Percentiles rank a stretch among this genome's conserved stretches.
Conservation (phyloP, 108 stramenopile species). For the Skeletonema grethae region DNA sequence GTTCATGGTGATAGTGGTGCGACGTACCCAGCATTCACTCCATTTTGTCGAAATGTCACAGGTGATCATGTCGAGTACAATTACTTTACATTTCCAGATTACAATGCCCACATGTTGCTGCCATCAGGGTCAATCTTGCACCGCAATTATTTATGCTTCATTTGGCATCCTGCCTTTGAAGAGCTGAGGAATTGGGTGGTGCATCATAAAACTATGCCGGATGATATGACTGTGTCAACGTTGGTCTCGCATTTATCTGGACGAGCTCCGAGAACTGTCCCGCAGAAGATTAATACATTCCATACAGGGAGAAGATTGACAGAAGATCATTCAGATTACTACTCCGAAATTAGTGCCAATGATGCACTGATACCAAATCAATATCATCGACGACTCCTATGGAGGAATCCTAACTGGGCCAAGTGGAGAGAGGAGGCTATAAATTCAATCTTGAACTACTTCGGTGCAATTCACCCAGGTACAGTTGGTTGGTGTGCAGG, state of each 20-base stretch:
- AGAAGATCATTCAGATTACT: not conserved
- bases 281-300: constrained; percentile 38
- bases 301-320: constrained; percentile 11
- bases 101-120: constrained; percentile 50
- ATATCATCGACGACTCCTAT: constrained; percentile 57
- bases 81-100: constrained; percentile 77
- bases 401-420: constrained; percentile 71
- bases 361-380: constrained; percentile 23
- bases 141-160: constrained; percentile 78
- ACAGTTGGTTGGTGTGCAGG: constrained; percentile 87
- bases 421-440: constrained; percentile 71
- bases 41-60: constrained; percentile 61
- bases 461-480: constrained; percentile 83
- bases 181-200: constrained; percentile 71
- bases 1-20: constrained; percentile 28
- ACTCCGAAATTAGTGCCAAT: not conserved
- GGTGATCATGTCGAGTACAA: constrained; percentile 79
- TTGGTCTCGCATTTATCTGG: constrained; percentile 81
- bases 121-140: constrained; percentile 62
- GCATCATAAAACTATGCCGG: constrained; percentile 81
- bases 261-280: constrained; percentile 71
- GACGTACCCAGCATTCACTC: constrained; percentile 59
- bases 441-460: constrained; percentile 79
- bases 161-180: constrained; percentile 88
- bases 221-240: constrained; percentile 86